Conservation (phyloP, 1,284 basidiomycete genomes). For the Sutorius eximius region DNA sequence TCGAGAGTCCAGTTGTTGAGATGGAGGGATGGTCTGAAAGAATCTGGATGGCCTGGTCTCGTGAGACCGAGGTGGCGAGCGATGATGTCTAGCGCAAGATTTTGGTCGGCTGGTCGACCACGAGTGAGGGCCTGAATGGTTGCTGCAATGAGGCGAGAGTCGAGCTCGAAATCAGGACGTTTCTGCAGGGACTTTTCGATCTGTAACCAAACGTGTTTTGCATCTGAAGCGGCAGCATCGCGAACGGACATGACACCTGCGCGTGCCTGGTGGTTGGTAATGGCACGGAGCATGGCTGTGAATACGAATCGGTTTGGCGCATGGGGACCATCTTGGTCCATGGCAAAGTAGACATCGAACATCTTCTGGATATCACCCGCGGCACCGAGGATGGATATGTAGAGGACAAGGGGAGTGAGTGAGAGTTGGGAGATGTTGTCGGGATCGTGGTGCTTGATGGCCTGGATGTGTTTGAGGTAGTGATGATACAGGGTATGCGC, state of each 20-base stretch:
- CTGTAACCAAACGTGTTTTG: constrained; percentile 66
- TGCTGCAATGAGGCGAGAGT: constrained; percentile 50
- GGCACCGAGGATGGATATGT: constrained; percentile 63
- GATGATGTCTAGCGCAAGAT: constrained; percentile 61
- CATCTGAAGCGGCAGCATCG: constrained; percentile 45
- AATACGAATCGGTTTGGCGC: constrained; percentile 58
- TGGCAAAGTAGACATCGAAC: constrained; percentile 68
- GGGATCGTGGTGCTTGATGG: constrained; percentile 49
- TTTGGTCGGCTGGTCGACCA: constrained; percentile 57
- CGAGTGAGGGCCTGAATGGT: constrained; percentile 52
- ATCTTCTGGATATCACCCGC: constrained; percentile 58
- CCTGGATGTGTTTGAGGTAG: constrained; percentile 49
- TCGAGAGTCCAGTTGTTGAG: constrained; percentile 50
- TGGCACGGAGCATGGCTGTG: constrained; percentile 59
- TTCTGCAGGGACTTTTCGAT: constrained; percentile 52
- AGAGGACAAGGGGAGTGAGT: constrained; percentile 50
- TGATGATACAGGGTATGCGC: constrained; percentile 58
- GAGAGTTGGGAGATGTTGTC: constrained; percentile 44
- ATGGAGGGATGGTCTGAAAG: constrained; percentile 38
- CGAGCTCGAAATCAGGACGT: constrained; percentile 45
- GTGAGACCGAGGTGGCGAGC: constrained; percentile 62
- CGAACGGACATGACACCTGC: constrained; percentile 17
- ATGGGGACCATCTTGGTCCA: constrained; percentile 57
- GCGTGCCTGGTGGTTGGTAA: constrained; percentile 36
- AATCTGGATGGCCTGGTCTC: constrained; percentile 42